Evolutionary conservation across 148 eudicot species (phyloP).

Genomic region (Polygonum aviculare): DNA sequence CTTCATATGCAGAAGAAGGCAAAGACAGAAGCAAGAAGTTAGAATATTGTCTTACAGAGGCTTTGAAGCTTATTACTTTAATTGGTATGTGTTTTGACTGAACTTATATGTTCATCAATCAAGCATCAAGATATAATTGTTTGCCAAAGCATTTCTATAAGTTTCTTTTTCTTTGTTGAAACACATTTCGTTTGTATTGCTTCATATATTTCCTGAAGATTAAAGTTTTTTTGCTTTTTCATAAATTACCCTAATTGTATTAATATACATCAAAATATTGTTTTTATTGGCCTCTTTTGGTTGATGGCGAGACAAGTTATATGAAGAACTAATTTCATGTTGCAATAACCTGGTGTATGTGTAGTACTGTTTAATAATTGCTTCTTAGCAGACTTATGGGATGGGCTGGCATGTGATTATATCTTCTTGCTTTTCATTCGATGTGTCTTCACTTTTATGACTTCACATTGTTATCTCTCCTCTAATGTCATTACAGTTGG

Average conservation of each 20-base stretch:
- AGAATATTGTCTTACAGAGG: slow-evolving; percentile 62
- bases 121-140: neutral
- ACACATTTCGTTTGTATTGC: neutral
- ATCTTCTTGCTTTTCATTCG: neutral
- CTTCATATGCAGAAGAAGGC: slow-evolving; percentile 47
- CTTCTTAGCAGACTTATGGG: neutral
- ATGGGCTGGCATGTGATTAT: neutral
- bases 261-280: neutral
- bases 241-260: neutral
- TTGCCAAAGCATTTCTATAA: neutral
- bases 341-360: neutral
- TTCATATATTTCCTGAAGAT: neutral
- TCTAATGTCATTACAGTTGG: neutral
- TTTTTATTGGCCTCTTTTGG: neutral
- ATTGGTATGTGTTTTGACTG: slow-evolving; percentile 44
- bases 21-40: slow-evolving; percentile 51
- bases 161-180: neutral
- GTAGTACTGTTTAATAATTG: neutral
- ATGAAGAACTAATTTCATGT: neutral
- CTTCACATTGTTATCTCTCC: neutral
- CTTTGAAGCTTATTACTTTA: slow-evolving; percentile 75
- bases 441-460: neutral
- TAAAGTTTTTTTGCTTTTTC: neutral
- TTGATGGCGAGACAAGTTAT: neutral
- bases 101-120: neutral